Evolutionary conservation across 1,139 yeast genomes (phyloP).

Genomic region (Candida gigantensis): DNA sequence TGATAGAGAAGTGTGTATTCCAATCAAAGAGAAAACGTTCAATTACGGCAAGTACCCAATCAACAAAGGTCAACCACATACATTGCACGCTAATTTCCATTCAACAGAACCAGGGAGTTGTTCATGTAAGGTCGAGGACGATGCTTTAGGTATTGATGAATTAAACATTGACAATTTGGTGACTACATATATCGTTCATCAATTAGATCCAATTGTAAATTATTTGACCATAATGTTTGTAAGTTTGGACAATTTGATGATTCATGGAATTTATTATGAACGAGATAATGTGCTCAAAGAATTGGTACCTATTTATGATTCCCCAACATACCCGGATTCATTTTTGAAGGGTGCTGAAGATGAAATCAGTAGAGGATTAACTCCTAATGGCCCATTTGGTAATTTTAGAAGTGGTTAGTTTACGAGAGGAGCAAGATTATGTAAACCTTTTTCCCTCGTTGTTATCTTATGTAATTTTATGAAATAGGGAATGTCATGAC

Average conservation of each 20-base stretch:
- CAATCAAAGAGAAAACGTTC: conserved; percentile 31
- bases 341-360: conserved; percentile 15
- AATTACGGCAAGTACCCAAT: conserved; percentile 34
- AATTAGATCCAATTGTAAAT: conserved; percentile 31
- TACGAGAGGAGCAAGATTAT: neutral
- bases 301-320: conserved; percentile 33
- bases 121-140: conserved; percentile 24
- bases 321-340: conserved; percentile 27
- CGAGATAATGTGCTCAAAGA: conserved; percentile 10
- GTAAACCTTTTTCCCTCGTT: neutral
- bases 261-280: conserved; percentile 41
- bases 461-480: neutral
- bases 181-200: conserved; percentile 40
- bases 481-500: too few relatives aligned
- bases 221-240: conserved; percentile 28
- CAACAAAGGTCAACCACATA: conserved; percentile 41
- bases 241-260: conserved; percentile 32
- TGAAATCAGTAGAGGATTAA: conserved; percentile 13
- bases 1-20: conserved; percentile 42
- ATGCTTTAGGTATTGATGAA: conserved; percentile 25
- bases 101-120: conserved; percentile 17
- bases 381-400: conserved; percentile 24
- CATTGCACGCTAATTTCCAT: conserved; percentile 38
- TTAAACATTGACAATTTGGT: conserved; percentile 36
- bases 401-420: conserved; percentile 16